phyloP scores from a whole-genome alignment of 768 basidiomycete genomes.

The Hortiboletus campestris region DNA sequence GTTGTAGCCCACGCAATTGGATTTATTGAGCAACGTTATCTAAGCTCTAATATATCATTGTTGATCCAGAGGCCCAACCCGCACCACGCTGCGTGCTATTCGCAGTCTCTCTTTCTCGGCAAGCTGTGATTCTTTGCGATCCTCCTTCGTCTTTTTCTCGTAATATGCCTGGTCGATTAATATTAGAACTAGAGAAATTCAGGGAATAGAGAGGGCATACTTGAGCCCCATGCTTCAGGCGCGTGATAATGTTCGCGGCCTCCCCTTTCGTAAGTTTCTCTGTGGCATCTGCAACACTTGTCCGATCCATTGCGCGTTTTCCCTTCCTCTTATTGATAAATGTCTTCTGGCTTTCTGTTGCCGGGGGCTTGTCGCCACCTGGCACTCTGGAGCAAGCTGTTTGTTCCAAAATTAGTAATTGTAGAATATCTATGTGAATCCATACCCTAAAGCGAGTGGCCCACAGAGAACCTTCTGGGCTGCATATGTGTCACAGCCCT shows the following conservation, averaged over 20 bases:
- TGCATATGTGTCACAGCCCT: conserved; percentile 69
- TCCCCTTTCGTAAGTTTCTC: conserved; percentile 67
- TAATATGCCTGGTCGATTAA: conserved; percentile 46
- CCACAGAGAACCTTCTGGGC: conserved; percentile 53
- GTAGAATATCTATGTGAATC: conserved; percentile 1
- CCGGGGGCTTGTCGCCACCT: conserved; percentile 62
- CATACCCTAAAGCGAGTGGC: conserved; percentile 48
- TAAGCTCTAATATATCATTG: conserved; percentile 6
- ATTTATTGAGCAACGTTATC: not conserved
- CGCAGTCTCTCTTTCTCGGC: conserved; percentile 50
- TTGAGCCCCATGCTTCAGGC: conserved; percentile 73
- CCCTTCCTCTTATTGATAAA: conserved; percentile 55
- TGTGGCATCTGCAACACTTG: conserved; percentile 29
- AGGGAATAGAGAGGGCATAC: conserved; percentile 36
- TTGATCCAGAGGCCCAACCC: conserved; percentile 53
- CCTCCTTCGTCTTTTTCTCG: conserved; percentile 48
- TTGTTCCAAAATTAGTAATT: conserved; percentile 2
- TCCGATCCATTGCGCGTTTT: conserved; percentile 23
- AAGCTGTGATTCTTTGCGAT: conserved; percentile 34
- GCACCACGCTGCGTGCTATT: conserved; percentile 52
- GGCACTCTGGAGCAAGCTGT: conserved; percentile 62
- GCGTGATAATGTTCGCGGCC: conserved; percentile 75
- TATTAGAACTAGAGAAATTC: not conserved
- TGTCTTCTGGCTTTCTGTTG: conserved; percentile 58
- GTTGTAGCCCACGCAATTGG: conserved; percentile 7